These are phyloP conservation scores for Candida tetrigidarum DNA, from an alignment of 1,139 yeast genomes.

Conservation along the genomic window DNA sequence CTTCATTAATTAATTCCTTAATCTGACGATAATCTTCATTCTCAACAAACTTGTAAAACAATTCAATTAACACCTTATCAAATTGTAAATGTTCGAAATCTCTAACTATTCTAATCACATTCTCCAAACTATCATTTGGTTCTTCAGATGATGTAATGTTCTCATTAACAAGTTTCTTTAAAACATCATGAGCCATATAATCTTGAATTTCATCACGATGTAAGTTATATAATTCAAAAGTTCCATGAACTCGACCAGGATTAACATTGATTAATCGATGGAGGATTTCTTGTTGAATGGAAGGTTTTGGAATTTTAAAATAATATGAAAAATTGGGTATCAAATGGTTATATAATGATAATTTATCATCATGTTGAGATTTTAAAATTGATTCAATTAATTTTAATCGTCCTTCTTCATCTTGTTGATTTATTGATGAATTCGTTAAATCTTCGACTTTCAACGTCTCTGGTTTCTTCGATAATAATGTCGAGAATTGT, in stretches of 20 bases:
- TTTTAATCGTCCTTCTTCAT: constrained; percentile 12
- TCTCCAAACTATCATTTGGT: constrained; percentile 15
- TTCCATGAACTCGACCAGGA: constrained; percentile 44
- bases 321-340: constrained; percentile 39
- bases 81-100: constrained; percentile 10
- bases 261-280: constrained; percentile 32
- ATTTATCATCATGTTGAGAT: constrained; percentile 16
- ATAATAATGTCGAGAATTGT: constrained; percentile 19
- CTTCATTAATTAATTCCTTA: constrained; percentile 7
- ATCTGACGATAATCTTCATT: constrained; percentile 6
- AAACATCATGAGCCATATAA: constrained; percentile 21
- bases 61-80: constrained; percentile 1
- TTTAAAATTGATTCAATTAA: constrained; percentile 15
- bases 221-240: constrained; percentile 37
- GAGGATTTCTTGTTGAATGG: constrained; percentile 21
- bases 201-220: constrained; percentile 20
- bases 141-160: neutral
- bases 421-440: constrained; percentile 14
- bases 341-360: constrained; percentile 15
- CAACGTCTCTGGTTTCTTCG: constrained; percentile 19
- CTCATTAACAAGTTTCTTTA: constrained; percentile 27
- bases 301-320: constrained; percentile 18
- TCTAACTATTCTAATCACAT: constrained; percentile 10
- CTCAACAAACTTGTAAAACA: constrained; percentile 3
- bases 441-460: constrained; percentile 10